Evolutionary conservation across 257 asterid genomes (phyloP), one percentile per base, ranked within the genome.

Genomic region (Solanum virginianum): DNA sequence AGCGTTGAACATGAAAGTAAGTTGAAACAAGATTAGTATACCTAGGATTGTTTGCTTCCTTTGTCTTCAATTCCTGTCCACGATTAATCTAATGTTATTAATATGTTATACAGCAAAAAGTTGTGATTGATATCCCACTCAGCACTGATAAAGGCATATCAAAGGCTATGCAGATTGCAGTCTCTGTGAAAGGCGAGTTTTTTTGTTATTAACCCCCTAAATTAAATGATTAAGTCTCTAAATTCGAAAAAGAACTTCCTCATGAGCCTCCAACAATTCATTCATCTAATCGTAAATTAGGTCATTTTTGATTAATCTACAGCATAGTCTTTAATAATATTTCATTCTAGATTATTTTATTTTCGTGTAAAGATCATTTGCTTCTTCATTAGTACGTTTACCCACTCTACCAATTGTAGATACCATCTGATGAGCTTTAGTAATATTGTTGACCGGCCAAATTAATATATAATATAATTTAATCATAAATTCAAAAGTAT

Each of bases 141-240:
- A 6, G n/a, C 53, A 83, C 24, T 71, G 88, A 82, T 51, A 79
- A 9, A 47, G 56, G 83, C 56, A 56, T 83, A 85, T 80, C 90
- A 57, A 88, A 82, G 53, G 88, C 86, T 72, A 85, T 85, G 90
- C 26, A 32, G 45, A 60, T 83, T 14, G 87, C 90, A 32, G 82
- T 87, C 45, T n/a, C 24, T 10, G 68, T 45, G 17, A 16, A 59
- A 5, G 86, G 90, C 54, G 41, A 0, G 22, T 85, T 47, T 53
- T 36, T 79, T 29, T 5, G n/a, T 8, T 4, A 51, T 80, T 51
- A n/a, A 80, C 2, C 53, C 0, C 11, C 16, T 71, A 43, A 7
- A 77, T 8, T 24, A 20, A 75, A n/a, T 5, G 16, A 70, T 41
- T 54, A 18, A 70, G 80, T 71, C 32, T 36, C 0, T 16, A 68